Base-by-base conservation (phyloP, 139 green algal species). In the Eudorina sp. region DNA sequence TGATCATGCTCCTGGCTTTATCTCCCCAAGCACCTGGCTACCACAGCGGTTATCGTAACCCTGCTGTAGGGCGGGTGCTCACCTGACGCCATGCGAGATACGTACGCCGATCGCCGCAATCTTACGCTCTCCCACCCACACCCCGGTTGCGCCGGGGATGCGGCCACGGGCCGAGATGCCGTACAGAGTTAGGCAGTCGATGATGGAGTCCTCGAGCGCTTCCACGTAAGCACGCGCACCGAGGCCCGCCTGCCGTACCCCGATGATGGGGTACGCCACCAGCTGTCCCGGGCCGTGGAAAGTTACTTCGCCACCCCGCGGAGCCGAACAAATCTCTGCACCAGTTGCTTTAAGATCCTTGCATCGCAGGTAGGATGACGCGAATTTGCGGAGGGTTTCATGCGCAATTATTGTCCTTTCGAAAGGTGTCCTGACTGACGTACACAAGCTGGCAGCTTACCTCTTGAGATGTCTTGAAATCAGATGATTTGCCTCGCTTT, bases 211-310 rank as follows among this genome's bases (percentile, higher is more conserved):
- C 84, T 99, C 98, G 29, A 99, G 90, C 0, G 83, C 91, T 90
- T 99, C 97, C 53, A 99, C 96, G 88, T 96, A 99, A 0, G 88
- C 89, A 1, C 98, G 90, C 0, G 96, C 94, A 0, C 97, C 98
- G 7, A 98, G 55, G 0, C 88, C 51, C 19, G 93, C 80, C 14
- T 86, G 40, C 2, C 94, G 69, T 58, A 99, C 85, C 69, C 91
- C 93, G 0, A 99, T 31, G 0, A 99, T 95, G 0, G 98, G 98
- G 86, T 99, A 99, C 0, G 95, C 89, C 11, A 99, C 96, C 31
- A 98, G 76, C 93, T 99, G 97, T 31, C 97, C 97, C 2, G 97
- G 97, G 8, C 96, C 97, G 90, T 99, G 97, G 91, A 93, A 99
- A 0, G 97, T 99, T 2, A 95, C 95, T 84, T 99, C 95, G 18